Evolutionary conservation across 257 asterid genomes (phyloP).

Genomic region (Petunia axillaris): DNA sequence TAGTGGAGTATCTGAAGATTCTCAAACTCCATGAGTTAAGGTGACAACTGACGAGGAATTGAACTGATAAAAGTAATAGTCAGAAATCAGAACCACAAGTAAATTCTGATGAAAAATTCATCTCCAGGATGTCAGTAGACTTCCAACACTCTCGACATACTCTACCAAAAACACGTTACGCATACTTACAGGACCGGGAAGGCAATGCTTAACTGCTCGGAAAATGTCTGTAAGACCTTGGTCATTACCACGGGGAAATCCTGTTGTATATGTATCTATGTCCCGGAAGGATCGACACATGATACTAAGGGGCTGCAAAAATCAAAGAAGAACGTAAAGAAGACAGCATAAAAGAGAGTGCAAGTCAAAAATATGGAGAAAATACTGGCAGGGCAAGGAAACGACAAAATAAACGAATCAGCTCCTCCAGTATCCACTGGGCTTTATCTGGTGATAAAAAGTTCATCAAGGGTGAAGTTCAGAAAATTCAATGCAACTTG

Average conservation of each 20-base stretch:
- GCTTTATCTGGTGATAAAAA: conserved; percentile 16
- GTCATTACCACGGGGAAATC: conserved; percentile 81
- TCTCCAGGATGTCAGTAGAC: not conserved
- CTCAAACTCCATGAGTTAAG: not conserved
- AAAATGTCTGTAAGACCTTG: conserved; percentile 69
- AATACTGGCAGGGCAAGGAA: conserved; percentile 16
- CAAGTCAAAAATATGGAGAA: not conserved
- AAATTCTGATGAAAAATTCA: conserved; percentile 13
- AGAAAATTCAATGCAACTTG: conserved; percentile 38
- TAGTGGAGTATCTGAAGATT: not conserved
- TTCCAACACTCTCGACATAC: not conserved
- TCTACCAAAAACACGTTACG: not conserved
- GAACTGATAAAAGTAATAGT: not conserved
- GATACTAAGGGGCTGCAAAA: conserved; percentile 85
- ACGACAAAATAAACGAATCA: not conserved
- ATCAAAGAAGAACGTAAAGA: conserved; percentile 28
- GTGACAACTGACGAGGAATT: not conserved
- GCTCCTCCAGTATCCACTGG: conserved; percentile 25
- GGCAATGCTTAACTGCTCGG: conserved; percentile 81
- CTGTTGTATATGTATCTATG: conserved; percentile 88
- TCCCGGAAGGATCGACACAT: conserved; percentile 81
- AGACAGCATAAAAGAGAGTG: not conserved
- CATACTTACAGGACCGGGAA: conserved; percentile 87
- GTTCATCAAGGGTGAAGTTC: conserved; percentile 1
- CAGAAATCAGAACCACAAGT: not conserved